Conservation (phyloP, 176 grass and related monocot genomes). For the Paspalum notatum region DNA sequence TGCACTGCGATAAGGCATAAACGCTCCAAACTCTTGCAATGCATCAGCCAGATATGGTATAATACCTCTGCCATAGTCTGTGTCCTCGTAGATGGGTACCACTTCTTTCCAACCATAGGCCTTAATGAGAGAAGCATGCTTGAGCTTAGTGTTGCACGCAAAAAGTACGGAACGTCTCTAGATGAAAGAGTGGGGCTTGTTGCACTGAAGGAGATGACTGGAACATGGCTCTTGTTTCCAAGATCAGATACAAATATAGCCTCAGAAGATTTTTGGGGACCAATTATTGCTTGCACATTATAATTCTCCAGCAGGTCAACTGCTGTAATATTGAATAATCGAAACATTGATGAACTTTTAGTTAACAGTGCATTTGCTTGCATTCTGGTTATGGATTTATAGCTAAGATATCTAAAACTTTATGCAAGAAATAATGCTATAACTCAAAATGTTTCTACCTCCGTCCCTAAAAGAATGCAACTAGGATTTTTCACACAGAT, state of each 20-base stretch:
- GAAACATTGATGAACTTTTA: not conserved
- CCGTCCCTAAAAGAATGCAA: no score
- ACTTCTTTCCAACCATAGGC: slow-evolving; percentile 60
- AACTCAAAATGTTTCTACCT: not conserved
- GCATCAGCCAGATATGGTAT: slow-evolving; percentile 60
- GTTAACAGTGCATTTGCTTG: not conserved
- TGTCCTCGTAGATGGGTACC: slow-evolving; percentile 52
- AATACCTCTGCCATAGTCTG: slow-evolving; percentile 59
- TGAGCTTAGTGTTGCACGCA: slow-evolving; percentile 58
- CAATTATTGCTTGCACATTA: slow-evolving; percentile 54
- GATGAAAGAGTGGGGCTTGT: slow-evolving; percentile 54
- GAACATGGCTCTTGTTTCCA: slow-evolving; percentile 55
- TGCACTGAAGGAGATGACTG: slow-evolving; percentile 59
- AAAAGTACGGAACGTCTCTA: slow-evolving; percentile 39
- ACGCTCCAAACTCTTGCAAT: slow-evolving; percentile 42
- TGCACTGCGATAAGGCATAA: slow-evolving; percentile 42
- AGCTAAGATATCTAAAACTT: not conserved
- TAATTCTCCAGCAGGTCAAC: slow-evolving; percentile 50
- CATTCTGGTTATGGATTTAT: slow-evolving; percentile 1
- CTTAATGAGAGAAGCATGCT: slow-evolving; percentile 52
- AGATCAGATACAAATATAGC: slow-evolving; percentile 52
- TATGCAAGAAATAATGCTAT: not conserved
- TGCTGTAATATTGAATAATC: slow-evolving; percentile 35
- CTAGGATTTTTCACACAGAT: no score
- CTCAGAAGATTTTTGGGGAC: slow-evolving; percentile 55